Evolutionary conservation across 2,329 filamentous ascomycete genomes (phyloP).

Genomic region (Colletotrichum sp.): DNA sequence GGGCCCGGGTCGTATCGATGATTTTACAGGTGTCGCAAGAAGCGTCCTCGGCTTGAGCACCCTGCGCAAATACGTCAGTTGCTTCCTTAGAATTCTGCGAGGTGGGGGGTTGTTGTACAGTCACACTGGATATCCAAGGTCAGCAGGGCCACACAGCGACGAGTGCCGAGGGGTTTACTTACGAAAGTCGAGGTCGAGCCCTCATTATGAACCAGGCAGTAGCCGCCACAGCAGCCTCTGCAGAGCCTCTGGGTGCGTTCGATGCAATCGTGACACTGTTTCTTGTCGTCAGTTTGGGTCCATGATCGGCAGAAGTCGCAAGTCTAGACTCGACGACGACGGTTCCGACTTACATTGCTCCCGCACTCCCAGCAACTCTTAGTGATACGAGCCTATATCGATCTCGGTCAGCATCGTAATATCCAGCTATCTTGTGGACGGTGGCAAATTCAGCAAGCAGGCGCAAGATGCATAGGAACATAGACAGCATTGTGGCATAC

Average conservation of each 20-base stretch:
- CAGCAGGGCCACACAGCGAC: conserved; percentile 24
- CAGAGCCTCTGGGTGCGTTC: conserved; percentile 74
- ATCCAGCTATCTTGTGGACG: not conserved
- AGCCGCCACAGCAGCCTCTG: conserved; percentile 75
- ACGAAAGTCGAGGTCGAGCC: conserved; percentile 72
- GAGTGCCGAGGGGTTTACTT: conserved; percentile 31
- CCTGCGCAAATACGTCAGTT: conserved; percentile 10
- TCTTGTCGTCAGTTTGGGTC: conserved; percentile 9
- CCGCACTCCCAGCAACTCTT: conserved; percentile 87
- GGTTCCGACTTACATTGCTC: conserved; percentile 65
- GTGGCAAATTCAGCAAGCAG: not conserved
- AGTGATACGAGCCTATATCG: conserved; percentile 62
- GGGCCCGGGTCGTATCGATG: not conserved
- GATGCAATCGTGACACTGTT: conserved; percentile 78
- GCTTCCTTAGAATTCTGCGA: not conserved
- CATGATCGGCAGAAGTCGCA: not conserved
- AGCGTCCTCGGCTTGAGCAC: conserved; percentile 23
- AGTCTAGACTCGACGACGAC: not conserved
- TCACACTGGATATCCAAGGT: conserved; percentile 45
- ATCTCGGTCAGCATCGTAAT: conserved; percentile 11
- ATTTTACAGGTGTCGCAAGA: conserved; percentile 21
- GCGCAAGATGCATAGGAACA: not conserved
- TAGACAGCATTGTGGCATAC: conserved; percentile 21
- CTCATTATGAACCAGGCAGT: conserved; percentile 84
- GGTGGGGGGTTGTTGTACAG: conserved; percentile 37